These are phyloP conservation scores for Pestalotiopsis fici DNA, from an alignment of 2,329 filamentous ascomycete species.

Conservation along the genomic window DNA sequence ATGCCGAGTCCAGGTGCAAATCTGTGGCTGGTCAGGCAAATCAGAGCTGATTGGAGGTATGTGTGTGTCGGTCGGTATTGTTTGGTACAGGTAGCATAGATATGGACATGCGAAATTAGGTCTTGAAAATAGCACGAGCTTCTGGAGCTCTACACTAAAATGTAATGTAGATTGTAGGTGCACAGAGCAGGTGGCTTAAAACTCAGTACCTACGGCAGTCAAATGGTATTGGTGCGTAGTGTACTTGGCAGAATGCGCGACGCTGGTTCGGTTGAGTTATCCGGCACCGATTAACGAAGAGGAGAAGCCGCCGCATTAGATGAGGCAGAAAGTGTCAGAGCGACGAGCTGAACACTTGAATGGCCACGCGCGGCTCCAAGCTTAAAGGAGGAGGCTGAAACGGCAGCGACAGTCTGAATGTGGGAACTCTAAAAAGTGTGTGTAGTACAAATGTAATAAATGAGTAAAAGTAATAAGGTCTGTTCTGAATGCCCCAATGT, in stretches of 20 bases:
- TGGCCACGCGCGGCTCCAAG: neutral
- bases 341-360: neutral
- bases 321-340: neutral
- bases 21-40: neutral
- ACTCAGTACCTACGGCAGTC: neutral
- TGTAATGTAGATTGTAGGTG: neutral
- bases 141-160: neutral
- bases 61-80: neutral
- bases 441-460: neutral
- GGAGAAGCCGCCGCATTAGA: neutral
- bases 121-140: neutral
- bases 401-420: neutral
- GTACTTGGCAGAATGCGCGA: neutral
- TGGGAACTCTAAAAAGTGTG: neutral
- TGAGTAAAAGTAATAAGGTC: neutral
- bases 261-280: neutral
- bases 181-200: neutral
- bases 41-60: neutral
- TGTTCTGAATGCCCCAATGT: neutral
- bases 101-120: neutral
- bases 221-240: neutral
- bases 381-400: neutral
- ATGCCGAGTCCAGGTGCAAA: neutral
- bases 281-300: neutral
- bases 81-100: neutral